These are phyloP conservation scores for Rhinocladiella similis DNA, from an alignment of 2,329 filamentous ascomycete species.

Conservation along the genomic window DNA sequence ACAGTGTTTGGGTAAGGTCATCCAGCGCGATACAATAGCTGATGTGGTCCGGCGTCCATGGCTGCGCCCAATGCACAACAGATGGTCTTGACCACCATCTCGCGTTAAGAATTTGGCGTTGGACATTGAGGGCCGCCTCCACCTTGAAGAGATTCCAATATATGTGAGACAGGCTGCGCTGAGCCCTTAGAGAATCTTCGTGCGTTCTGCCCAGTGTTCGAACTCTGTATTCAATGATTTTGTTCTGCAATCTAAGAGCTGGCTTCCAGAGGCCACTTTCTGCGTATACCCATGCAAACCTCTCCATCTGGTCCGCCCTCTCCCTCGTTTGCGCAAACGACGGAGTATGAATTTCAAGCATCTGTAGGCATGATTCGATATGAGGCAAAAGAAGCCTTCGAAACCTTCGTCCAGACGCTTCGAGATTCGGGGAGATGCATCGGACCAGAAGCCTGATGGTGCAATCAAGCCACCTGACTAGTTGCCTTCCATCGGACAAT, in stretches of 20 bases:
- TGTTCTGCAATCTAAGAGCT: conserved; percentile 16
- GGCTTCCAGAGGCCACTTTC: conserved; percentile 25
- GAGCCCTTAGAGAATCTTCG: conserved; percentile 19
- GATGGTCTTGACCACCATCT: conserved; percentile 9
- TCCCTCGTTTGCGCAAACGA: conserved; percentile 3
- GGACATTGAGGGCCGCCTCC: conserved; percentile 14
- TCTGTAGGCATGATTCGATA: conserved; percentile 14
- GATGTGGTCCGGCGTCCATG: conserved; percentile 10
- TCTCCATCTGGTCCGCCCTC: conserved; percentile 22
- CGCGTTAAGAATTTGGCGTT: conserved; percentile 4
- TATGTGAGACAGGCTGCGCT: conserved; percentile 13
- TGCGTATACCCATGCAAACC: conserved; percentile 28
- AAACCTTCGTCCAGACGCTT: conserved; percentile 1
- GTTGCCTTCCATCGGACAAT: conserved; percentile 1
- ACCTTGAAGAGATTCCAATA: conserved; percentile 27
- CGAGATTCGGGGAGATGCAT: conserved; percentile 8
- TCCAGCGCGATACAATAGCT: conserved; percentile 20
- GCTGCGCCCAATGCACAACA: conserved; percentile 10
- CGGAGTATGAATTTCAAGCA: not conserved
- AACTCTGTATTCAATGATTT: conserved; percentile 16
- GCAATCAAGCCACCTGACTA: conserved; percentile 11
- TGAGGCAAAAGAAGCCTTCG: conserved; percentile 11
- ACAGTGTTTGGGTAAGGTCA: conserved; percentile 19
- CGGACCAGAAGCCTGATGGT: conserved; percentile 5
- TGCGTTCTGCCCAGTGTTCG: conserved; percentile 7